Evolutionary conservation across 257 asterid genomes (phyloP).

Genomic region (Solanum dulcamara): DNA sequence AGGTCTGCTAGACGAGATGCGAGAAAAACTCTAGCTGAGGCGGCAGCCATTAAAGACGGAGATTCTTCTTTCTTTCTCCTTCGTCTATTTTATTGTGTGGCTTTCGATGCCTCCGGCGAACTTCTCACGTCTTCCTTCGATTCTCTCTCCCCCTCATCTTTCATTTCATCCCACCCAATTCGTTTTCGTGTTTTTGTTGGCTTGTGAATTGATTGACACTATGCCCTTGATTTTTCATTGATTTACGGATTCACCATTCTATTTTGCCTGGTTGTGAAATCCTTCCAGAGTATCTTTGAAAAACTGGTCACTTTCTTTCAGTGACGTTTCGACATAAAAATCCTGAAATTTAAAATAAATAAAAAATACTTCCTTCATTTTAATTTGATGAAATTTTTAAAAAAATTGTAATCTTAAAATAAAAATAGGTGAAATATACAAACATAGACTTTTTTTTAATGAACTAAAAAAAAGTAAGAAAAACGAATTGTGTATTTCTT

Average conservation of each 20-base stretch:
- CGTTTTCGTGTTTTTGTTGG: constrained; percentile 20
- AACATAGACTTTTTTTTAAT: too few species aligned
- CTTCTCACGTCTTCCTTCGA: constrained; percentile 9
- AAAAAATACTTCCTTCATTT: background rate
- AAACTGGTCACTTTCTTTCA: background rate
- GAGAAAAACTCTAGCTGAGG: constrained; percentile 43
- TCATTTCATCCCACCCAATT: constrained; percentile 28
- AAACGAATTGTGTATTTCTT: background rate
- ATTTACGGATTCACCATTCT: constrained; percentile 46
- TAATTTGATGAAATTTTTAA: background rate
- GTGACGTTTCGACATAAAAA: background rate
- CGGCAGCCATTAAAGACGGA: constrained; percentile 35
- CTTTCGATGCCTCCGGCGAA: constrained; percentile 23
- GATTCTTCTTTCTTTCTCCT: background rate
- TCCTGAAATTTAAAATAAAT: background rate
- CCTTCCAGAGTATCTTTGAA: background rate
- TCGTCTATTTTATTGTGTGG: background rate
- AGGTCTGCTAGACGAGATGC: constrained; percentile 47
- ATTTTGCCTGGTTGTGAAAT: background rate
- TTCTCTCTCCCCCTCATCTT: constrained; percentile 11
- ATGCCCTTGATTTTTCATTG: constrained; percentile 8
- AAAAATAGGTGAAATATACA: background rate
- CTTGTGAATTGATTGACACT: background rate
- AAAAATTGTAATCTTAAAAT: background rate
- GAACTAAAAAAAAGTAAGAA: background rate